Base-by-base conservation (phyloP, 1,284 basidiomycete species). In the Cutaneotrichosporon spelunceum region DNA sequence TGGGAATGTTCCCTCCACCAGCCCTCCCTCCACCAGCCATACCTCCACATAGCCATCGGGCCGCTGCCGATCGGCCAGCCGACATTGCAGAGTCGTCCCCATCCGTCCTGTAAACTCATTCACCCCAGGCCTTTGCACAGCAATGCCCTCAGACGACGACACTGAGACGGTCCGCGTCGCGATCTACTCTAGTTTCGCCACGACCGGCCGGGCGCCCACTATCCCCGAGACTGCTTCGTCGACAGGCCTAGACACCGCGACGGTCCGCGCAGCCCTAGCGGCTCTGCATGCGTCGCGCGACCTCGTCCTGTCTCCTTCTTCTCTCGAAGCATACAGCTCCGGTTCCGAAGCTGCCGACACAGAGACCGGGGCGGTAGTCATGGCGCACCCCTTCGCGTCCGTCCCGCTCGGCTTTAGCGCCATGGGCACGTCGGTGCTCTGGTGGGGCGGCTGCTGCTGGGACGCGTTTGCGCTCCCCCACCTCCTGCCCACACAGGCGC, bases 321-420 rank as follows among this genome's bases (percentile, higher is more conserved):
- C 50, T 13, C 24, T 39, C 9, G 42, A 23, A 4, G 30, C 50
- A 2, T 33, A 47, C 19, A 39, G 5, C 19, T 3, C 19, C 42
- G 39, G 9, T n/a, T 6, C 42, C 11, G 27, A 8, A 4, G 9
- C 3, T 1, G 19, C 34, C n/a, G 50, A 54, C 56, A 49, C 30
- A 3, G 10, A 48, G 34, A 23, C 42, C 3, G 26, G 24, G 21
- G 44, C 42, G 5, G 27, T 61, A 24, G 26, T 61, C 49, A 53
- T 61, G 49, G 60, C 60, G 21, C 60, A 61, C 44, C 60, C 60
- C 19, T 61, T 61, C 52, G 42, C 60, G 4, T 27, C 33, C 16
- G 30, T 61, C 44, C 52, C 52, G 4, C 56, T 61, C 33, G 60
- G 60, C 19, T 61, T 61, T 45, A 61, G 60, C 34, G 60, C 57